These are phyloP conservation scores for Venturia asperata DNA, from an alignment of 2,329 filamentous ascomycete genomes.

Conservation along the genomic window DNA sequence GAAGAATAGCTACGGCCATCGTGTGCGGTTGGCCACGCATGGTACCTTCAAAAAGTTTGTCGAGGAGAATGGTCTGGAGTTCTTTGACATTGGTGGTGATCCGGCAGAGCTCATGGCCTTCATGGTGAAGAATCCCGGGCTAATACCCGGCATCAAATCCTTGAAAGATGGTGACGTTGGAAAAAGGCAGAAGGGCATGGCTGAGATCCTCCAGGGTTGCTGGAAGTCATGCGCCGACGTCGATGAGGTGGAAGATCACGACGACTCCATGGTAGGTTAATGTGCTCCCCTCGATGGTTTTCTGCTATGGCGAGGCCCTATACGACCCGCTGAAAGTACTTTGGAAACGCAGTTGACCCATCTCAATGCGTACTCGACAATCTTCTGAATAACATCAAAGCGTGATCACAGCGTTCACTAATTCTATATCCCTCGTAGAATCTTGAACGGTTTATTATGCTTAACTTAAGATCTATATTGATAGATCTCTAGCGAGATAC, in stretches of 20 bases:
- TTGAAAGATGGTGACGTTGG: slow-evolving; percentile 27
- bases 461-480: too few relatives aligned
- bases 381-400: too few relatives aligned
- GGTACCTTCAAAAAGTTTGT: slow-evolving; percentile 61
- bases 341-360: too few relatives aligned
- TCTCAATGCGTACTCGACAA: too few relatives aligned
- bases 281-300: too few relatives aligned
- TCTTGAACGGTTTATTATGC: too few relatives aligned
- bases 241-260: slow-evolving; percentile 20
- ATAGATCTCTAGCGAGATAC: too few relatives aligned
- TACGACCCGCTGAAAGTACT: too few relatives aligned
- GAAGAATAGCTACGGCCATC: slow-evolving; percentile 57
- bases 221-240: slow-evolving; percentile 27
- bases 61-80: slow-evolving; percentile 63
- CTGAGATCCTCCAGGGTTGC: slow-evolving; percentile 26
- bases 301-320: too few relatives aligned
- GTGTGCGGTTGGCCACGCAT: slow-evolving; percentile 68
- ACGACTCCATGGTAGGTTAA: background rate
- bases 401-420: too few relatives aligned
- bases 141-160: slow-evolving; percentile 21
- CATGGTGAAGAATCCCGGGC: slow-evolving; percentile 30
- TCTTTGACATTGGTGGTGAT: slow-evolving; percentile 70
- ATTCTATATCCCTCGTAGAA: too few relatives aligned
- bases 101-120: slow-evolving; percentile 61
- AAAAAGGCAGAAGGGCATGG: slow-evolving; percentile 23